A percentile compares a stretch with the other conserved stretches of the same genome.
phyloP scores from a whole-genome alignment of 495 filamentous ascomycete species.

The Pseudoneurospora amorphoporcata region DNA sequence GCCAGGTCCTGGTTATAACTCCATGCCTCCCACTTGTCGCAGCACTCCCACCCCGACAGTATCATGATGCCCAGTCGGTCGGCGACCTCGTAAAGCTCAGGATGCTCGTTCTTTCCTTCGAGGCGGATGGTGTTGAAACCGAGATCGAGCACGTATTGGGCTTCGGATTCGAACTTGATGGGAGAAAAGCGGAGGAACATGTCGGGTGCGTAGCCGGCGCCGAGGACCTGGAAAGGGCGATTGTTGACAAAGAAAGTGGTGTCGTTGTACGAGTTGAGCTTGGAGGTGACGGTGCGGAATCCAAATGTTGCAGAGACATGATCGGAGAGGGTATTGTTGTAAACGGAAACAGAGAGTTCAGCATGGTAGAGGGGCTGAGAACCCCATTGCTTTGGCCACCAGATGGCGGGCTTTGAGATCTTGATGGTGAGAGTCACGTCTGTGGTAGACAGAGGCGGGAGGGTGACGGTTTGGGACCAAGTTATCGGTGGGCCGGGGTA shows the following conservation, averaged over 20 bases:
- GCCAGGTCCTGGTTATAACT: slow-evolving; percentile 46
- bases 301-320: slow-evolving; percentile 33
- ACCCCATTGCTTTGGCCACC: slow-evolving; percentile 44
- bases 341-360: slow-evolving; percentile 26
- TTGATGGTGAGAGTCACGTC: slow-evolving; percentile 29
- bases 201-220: slow-evolving; percentile 50
- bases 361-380: slow-evolving; percentile 33
- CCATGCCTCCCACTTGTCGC: slow-evolving; percentile 61
- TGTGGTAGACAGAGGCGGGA: slow-evolving; percentile 26
- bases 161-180: slow-evolving; percentile 32
- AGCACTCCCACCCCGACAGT: slow-evolving; percentile 57
- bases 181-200: slow-evolving; percentile 50
- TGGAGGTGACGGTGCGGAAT: slow-evolving; percentile 43
- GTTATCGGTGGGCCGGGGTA: slow-evolving; percentile 9
- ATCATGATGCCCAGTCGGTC: slow-evolving; percentile 53
- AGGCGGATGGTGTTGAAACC: slow-evolving; percentile 54
- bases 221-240: slow-evolving; percentile 47
- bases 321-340: slow-evolving; percentile 36
- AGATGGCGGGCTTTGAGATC: slow-evolving; percentile 30
- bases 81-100: slow-evolving; percentile 46
- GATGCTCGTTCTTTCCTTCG: slow-evolving; percentile 57
- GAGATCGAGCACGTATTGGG: slow-evolving; percentile 44
- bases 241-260: slow-evolving; percentile 46
- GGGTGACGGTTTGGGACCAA: slow-evolving; percentile 23
- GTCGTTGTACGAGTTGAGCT: slow-evolving; percentile 44